Base-by-base conservation (phyloP, 2,329 filamentous ascomycete genomes). In the Knufia fluminis region DNA sequence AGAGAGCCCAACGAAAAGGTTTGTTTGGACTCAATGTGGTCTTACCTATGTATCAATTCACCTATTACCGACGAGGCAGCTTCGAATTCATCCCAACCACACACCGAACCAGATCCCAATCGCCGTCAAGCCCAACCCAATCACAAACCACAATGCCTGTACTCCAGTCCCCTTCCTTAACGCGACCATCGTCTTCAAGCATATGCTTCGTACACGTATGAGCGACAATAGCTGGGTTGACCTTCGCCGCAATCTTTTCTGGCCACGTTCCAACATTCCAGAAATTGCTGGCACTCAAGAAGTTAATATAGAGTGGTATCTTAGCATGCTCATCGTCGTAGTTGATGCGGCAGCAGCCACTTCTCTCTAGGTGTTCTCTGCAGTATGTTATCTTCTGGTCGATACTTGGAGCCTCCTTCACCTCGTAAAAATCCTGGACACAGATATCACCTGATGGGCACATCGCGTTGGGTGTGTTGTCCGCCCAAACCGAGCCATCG, bases 371-470 rank as follows among this genome's bases (percentile, higher is more conserved):
- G 59, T 95, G 89, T 20, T 82, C 81, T 52, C 77, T 81, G 47
- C 80, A 80, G 60, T 82, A 82, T 36, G 74, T 68, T 52, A 94
- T 84, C 74, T 97, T 98, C 67, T 82, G 80, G 32, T 83, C 74
- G 52, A 97, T 91, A 59, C 83, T 84, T 52, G 79, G 72, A 19
- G 78, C 80, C 66, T 88, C 80, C 40, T 83, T 70, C 28, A 98
- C 81, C 62, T 94, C 88, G 73, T 94, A 97, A 67, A 91, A 96
- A 70, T 97, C 92, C 70, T 97, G 92, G 36, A 97, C 82, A 56
- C 86, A 82, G 52, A 96, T 80, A 55, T 82, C 73, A 2, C 86
- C 88, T 59, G 81, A 82, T 7, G 78, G 78, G 43, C 79, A 79
- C 28, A 73, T 73, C 49, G 85, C 83, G 61, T 94, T 81, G 26